Percentiles rank a stretch among this genome's conserved stretches.
Conservation (phyloP, 1,284 basidiomycete genomes). For the Ustilago tritici region DNA sequence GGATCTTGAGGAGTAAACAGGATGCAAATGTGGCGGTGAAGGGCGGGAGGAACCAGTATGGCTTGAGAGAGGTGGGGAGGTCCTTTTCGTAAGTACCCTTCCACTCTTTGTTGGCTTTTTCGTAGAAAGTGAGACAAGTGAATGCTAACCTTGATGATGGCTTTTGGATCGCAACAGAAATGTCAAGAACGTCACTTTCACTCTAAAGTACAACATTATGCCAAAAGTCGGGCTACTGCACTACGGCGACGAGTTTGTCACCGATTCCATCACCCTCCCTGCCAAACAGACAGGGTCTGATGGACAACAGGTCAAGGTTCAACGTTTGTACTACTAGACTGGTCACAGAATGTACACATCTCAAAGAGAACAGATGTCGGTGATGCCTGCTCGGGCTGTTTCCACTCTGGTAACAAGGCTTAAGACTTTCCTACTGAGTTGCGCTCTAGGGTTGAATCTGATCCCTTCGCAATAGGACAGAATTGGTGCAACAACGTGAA, state of each 20-base stretch:
- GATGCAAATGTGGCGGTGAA: conserved; percentile 78
- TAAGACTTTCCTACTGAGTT: too few relatives aligned
- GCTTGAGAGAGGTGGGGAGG: conserved; percentile 80
- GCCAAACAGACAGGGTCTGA: conserved; percentile 20
- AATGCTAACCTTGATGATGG: conserved; percentile 8
- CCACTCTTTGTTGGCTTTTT: not conserved
- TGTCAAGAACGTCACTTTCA: conserved; percentile 75
- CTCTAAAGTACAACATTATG: conserved; percentile 89
- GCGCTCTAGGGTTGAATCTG: too few relatives aligned
- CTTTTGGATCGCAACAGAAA: conserved; percentile 32
- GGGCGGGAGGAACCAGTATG: conserved; percentile 82
- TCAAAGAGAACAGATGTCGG: not conserved
- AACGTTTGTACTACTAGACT: conserved; percentile 40
- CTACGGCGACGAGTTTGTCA: conserved; percentile 38
- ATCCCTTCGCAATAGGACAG: too few relatives aligned
- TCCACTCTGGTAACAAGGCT: too few relatives aligned
- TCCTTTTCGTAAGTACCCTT: conserved; percentile 79
- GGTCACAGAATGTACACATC: not conserved
- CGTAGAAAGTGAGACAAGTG: not conserved
- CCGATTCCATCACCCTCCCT: conserved; percentile 27
- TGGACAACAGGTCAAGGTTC: conserved; percentile 35
- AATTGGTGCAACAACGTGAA: too few relatives aligned
- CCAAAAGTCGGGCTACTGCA: conserved; percentile 82
- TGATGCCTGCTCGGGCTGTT: too few relatives aligned
- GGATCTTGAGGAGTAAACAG: conserved; percentile 81